Conservation (phyloP, 306 rosid genomes). For the Herpetospermum pedunculosum region DNA sequence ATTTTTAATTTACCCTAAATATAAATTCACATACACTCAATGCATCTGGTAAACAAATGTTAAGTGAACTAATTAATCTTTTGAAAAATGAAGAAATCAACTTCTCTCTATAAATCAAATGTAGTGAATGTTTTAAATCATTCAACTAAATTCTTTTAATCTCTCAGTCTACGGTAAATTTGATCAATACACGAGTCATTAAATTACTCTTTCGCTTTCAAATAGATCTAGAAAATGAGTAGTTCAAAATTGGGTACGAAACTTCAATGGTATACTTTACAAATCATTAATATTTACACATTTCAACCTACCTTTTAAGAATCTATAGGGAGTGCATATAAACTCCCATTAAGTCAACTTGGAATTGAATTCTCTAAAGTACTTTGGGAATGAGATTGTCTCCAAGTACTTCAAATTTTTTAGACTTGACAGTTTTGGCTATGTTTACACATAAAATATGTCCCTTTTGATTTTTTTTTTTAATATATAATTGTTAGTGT, state of each 20-base stretch:
- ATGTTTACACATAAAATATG: neutral
- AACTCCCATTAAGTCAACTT: neutral
- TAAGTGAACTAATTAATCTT: too few species aligned
- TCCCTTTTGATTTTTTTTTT: neutral
- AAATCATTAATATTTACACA: neutral
- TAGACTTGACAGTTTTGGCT: neutral
- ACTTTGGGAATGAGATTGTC: neutral
- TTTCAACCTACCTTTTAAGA: neutral
- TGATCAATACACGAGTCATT: too few species aligned
- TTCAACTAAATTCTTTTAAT: too few species aligned
- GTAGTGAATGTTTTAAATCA: too few species aligned
- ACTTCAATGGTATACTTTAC: too few species aligned
- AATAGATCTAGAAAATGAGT: neutral
- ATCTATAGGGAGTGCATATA: neutral
- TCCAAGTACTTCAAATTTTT: neutral
- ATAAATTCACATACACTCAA: neutral
- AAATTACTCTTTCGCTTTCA: neutral
- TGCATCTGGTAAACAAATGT: too few species aligned
- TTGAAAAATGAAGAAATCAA: too few species aligned
- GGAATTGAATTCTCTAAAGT: neutral
- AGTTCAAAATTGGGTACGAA: too few species aligned
- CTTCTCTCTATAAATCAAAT: too few species aligned
- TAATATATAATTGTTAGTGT: too few species aligned
- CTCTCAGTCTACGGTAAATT: neutral
- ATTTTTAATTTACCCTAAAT: too few species aligned